Conservation (phyloP, 805 yeast genomes). For the Suhomyces vadensis region DNA sequence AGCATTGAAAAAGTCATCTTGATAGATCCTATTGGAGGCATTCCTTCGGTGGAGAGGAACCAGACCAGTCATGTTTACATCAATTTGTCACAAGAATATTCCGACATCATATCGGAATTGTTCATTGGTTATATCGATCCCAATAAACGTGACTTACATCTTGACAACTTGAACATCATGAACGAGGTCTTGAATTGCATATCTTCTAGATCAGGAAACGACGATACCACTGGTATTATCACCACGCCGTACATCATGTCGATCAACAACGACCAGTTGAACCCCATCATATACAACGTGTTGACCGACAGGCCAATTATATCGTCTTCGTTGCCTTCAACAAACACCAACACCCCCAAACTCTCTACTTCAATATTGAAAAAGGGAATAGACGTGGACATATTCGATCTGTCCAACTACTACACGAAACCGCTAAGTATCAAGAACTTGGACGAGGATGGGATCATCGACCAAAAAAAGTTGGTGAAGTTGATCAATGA, state of each 20-base stretch:
- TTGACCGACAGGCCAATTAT: slow-evolving; percentile 89
- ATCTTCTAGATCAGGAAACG: slow-evolving; percentile 41
- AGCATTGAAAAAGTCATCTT: slow-evolving; percentile 79
- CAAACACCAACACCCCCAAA: slow-evolving; percentile 52
- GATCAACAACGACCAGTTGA: slow-evolving; percentile 50
- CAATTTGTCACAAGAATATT: slow-evolving; percentile 79
- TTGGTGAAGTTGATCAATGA: slow-evolving; percentile 67
- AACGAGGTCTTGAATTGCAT: slow-evolving; percentile 51
- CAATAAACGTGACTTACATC: slow-evolving; percentile 51
- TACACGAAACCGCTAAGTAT: slow-evolving; percentile 38
- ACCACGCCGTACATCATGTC: slow-evolving; percentile 83
- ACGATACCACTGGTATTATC: slow-evolving; percentile 73
- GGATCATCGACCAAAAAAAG: slow-evolving; percentile 54
- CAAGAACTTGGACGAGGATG: slow-evolving; percentile 35
- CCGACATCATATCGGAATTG: slow-evolving; percentile 63
- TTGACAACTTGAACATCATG: slow-evolving; percentile 69
- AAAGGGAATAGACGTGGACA: slow-evolving; percentile 64
- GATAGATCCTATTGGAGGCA: slow-evolving; percentile 84
- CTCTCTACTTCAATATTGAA: slow-evolving; percentile 77
- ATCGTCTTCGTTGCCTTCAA: slow-evolving; percentile 84
- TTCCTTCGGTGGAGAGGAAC: slow-evolving; percentile 81
- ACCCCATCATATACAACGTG: slow-evolving; percentile 87
- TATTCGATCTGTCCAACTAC: slow-evolving; percentile 34
- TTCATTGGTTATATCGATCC: slow-evolving; percentile 55
- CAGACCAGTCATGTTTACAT: slow-evolving; percentile 84